phyloP scores from a whole-genome alignment of 495 filamentous ascomycete genomes.

The Xylaria longipes region DNA sequence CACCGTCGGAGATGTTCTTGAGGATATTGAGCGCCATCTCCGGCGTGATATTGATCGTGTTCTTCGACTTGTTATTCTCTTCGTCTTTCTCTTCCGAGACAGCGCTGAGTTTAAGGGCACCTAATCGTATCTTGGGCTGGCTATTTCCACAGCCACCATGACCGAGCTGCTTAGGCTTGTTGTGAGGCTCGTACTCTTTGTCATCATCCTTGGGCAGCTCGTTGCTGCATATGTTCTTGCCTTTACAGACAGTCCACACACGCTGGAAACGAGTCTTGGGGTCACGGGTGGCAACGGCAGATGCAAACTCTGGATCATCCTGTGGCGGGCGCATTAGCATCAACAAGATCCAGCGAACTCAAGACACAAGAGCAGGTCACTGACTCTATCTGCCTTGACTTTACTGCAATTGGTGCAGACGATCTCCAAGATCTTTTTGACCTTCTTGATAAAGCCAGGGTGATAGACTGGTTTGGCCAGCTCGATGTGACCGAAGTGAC shows the following conservation, averaged over 20 bases:
- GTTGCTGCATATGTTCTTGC: constrained; percentile 80
- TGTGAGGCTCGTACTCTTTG: constrained; percentile 57
- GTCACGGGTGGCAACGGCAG: constrained; percentile 82
- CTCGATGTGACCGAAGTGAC: constrained; percentile 98
- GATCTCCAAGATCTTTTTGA: constrained; percentile 96
- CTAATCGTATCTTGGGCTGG: constrained; percentile 84
- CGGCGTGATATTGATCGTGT: constrained; percentile 86
- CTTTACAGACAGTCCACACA: constrained; percentile 88
- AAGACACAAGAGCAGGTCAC: constrained; percentile 61
- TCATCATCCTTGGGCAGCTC: constrained; percentile 69
- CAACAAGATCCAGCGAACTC: constrained; percentile 52
- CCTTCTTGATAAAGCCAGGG: constrained; percentile 93
- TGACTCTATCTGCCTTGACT: constrained; percentile 92
- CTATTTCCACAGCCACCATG: constrained; percentile 95
- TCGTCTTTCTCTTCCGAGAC: constrained; percentile 59
- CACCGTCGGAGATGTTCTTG: constrained; percentile 76
- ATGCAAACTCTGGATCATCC: constrained; percentile 81
- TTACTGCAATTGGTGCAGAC: constrained; percentile 98
- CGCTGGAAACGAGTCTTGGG: constrained; percentile 91
- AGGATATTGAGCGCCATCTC: constrained; percentile 84
- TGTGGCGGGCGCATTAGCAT: constrained; percentile 71
- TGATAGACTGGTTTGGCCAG: constrained; percentile 94
- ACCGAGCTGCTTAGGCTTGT: constrained; percentile 50
- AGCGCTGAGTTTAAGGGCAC: constrained; percentile 80
- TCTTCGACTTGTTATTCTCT: constrained; percentile 80